Percentiles rank a stretch among this genome's conserved stretches.
phyloP scores from a whole-genome alignment of 768 basidiomycete genomes.

The Mycena rosella region DNA sequence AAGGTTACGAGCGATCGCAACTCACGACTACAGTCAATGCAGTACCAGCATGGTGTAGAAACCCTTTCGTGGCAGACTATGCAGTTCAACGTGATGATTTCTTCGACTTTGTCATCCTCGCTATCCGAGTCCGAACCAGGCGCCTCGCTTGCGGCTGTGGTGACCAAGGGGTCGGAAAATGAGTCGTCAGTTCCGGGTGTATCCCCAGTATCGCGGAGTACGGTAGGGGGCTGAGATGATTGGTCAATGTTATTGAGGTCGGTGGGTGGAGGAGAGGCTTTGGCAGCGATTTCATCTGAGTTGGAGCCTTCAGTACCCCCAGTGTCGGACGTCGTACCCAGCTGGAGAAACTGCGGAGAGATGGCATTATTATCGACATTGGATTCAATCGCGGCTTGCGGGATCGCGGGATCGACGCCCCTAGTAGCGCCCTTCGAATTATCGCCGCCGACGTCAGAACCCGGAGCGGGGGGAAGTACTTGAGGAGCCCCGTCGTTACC shows the following conservation, averaged over 20 bases:
- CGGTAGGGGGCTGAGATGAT: not conserved
- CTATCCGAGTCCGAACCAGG: not conserved
- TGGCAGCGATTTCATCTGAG: too few species aligned
- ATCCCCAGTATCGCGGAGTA: not conserved
- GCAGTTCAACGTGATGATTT: not conserved
- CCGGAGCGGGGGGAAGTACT: not conserved
- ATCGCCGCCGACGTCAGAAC: not conserved
- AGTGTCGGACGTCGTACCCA: too few species aligned
- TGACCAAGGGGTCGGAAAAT: not conserved
- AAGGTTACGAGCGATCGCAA: not conserved
- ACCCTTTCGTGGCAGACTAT: slow-evolving; percentile 13
- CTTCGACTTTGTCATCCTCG: not conserved
- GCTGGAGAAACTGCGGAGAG: too few species aligned
- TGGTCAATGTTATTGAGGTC: not conserved
- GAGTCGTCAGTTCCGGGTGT: not conserved
- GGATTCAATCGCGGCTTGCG: not conserved
- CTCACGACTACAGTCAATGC: slow-evolving; percentile 19
- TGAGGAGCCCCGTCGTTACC: not conserved
- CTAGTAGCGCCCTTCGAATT: not conserved
- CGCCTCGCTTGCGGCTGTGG: not conserved
- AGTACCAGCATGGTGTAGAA: slow-evolving; percentile 28
- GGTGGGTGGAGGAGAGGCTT: too few species aligned
- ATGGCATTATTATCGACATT: not conserved
- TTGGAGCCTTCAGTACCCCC: too few species aligned
- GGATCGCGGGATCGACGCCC: not conserved